These are phyloP conservation scores for Diaporthe australafricana DNA, from an alignment of 2,329 filamentous ascomycete species.

Conservation along the genomic window DNA sequence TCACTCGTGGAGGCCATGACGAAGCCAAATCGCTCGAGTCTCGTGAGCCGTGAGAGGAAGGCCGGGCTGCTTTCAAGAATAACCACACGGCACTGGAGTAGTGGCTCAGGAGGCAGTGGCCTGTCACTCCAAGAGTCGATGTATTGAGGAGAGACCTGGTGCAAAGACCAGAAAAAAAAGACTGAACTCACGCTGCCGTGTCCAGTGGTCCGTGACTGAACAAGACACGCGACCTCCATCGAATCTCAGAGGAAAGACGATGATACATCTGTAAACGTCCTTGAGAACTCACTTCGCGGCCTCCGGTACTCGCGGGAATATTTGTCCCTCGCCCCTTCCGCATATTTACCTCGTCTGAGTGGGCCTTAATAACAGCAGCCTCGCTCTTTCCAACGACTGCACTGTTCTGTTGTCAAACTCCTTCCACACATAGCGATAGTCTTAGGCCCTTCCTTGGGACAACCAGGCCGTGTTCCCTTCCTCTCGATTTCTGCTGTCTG, in stretches of 20 bases:
- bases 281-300: neutral
- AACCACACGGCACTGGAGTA: slow-evolving; percentile 44
- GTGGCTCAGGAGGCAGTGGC: slow-evolving; percentile 43
- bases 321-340: neutral
- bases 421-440: neutral
- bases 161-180: neutral
- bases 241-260: too few species aligned
- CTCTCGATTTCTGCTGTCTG: neutral
- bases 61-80: slow-evolving; percentile 50
- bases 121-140: slow-evolving; percentile 4
- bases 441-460: neutral
- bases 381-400: neutral
- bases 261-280: neutral
- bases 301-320: neutral
- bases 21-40: slow-evolving; percentile 45
- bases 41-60: slow-evolving; percentile 50
- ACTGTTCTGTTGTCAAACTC: neutral
- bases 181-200: neutral
- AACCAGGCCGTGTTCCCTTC: neutral
- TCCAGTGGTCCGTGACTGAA: too few species aligned
- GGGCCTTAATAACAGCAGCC: neutral
- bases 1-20: slow-evolving; percentile 54
- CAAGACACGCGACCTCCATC: neutral
- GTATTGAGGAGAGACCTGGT: neutral
- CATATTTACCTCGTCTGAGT: neutral